Conservation (phyloP, 148 eudicot species). For the Rhododendron kiyosumense region DNA sequence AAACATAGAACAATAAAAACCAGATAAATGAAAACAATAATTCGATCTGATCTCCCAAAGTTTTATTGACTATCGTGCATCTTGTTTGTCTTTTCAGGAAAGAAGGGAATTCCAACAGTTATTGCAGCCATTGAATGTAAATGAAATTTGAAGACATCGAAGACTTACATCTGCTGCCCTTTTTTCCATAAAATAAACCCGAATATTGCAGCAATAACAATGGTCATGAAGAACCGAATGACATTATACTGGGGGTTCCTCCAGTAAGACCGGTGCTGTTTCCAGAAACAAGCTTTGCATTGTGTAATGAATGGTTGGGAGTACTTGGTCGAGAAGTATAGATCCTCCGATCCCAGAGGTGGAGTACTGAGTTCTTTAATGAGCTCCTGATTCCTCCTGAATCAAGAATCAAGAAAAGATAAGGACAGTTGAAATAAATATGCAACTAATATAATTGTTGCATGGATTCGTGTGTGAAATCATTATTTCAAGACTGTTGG, state of each 20-base stretch:
- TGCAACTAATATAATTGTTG: not conserved
- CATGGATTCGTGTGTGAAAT: not conserved
- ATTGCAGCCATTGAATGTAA: not conserved
- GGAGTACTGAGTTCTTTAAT: slow-evolving; percentile 42
- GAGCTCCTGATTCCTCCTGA: slow-evolving; percentile 56
- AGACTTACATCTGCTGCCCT: slow-evolving; percentile 54
- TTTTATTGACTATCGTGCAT: not conserved
- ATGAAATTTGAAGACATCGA: not conserved
- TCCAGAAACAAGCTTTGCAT: slow-evolving; percentile 70
- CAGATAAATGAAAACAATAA: not conserved
- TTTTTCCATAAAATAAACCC: slow-evolving; percentile 58
- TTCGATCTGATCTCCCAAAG: not conserved
- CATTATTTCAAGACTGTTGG: not conserved
- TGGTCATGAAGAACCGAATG: slow-evolving; percentile 40
- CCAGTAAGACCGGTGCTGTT: slow-evolving; percentile 73
- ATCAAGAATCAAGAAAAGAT: not conserved
- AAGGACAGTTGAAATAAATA: not conserved
- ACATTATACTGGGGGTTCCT: slow-evolving; percentile 57
- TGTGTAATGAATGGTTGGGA: slow-evolving; percentile 47
- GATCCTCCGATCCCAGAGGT: slow-evolving; percentile 36
- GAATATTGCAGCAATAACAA: slow-evolving; percentile 30
- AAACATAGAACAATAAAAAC: not conserved
- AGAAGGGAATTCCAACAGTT: not conserved
- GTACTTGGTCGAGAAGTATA: slow-evolving; percentile 45
- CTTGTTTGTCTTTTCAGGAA: not conserved